Percentiles rank a stretch among this genome's conserved stretches.
Conservation (phyloP, 495 filamentous ascomycete genomes). For the Penicillium malachiteum region DNA sequence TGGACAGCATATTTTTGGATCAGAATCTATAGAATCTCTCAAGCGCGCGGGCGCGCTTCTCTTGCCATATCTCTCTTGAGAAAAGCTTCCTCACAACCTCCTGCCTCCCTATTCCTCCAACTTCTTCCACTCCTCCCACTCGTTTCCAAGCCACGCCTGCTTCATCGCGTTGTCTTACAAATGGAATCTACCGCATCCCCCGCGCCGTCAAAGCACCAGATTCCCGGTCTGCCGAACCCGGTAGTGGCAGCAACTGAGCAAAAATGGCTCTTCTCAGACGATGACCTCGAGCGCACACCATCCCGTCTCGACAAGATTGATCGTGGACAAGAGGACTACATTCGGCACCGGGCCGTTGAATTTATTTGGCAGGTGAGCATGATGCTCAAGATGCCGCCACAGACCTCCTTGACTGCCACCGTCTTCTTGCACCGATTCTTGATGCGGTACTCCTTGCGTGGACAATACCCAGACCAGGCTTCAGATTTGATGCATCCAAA, state of each 20-base stretch:
- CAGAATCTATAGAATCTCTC: slow-evolving; percentile 3
- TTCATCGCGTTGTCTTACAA: not conserved
- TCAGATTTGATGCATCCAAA: slow-evolving; percentile 69
- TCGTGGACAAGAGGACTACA: slow-evolving; percentile 68
- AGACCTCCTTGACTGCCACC: slow-evolving; percentile 86
- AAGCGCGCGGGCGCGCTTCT: slow-evolving; percentile 21
- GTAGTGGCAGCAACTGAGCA: slow-evolving; percentile 54
- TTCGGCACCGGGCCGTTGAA: slow-evolving; percentile 86
- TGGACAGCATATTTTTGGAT: slow-evolving; percentile 13
- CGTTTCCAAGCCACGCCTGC: not conserved
- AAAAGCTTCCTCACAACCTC: not conserved
- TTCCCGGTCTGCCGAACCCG: slow-evolving; percentile 48
- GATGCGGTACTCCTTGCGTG: slow-evolving; percentile 69
- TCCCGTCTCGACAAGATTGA: slow-evolving; percentile 81
- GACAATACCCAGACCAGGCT: slow-evolving; percentile 52
- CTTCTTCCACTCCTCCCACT: not conserved
- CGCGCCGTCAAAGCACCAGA: slow-evolving; percentile 35
- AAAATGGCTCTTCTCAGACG: slow-evolving; percentile 89
- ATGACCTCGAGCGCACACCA: slow-evolving; percentile 78
- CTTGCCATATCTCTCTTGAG: not conserved
- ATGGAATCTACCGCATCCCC: slow-evolving; percentile 37
- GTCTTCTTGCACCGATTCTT: slow-evolving; percentile 94
- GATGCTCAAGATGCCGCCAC: slow-evolving; percentile 85
- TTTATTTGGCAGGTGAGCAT: slow-evolving; percentile 95
- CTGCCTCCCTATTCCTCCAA: not conserved